Base-by-base conservation (phyloP, 2,329 filamentous ascomycete genomes). In the Orbilia oligospora region DNA sequence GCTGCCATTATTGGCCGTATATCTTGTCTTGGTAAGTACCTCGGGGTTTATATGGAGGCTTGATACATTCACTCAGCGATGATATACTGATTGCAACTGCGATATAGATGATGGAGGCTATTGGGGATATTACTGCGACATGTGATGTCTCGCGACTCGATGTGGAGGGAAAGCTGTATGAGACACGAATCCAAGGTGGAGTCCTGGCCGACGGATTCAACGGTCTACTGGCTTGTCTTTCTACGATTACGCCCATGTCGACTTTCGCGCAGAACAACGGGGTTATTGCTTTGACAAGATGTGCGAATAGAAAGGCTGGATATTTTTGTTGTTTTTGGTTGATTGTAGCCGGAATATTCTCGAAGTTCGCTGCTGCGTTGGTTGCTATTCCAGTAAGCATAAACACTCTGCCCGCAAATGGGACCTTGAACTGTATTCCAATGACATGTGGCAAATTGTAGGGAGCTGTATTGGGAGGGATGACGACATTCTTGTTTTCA, bases 181-280 rank as follows among this genome's bases (percentile, higher is more conserved):
- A 92, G 82, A 89, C 88, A n/a, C 87, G 90, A 2, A 91, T 92
- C 81, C 90, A 92, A 82, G 90, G 90, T 6, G 90, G 90, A 63
- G 88, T 92, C 9, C 85, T 92, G 1, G 90, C 89, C 0, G 90
- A 91, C 81, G 90, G 90, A 0, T 82, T 92, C n/a, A 79, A 84
- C 91, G 58, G 81, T 91, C 44, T 88, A 88, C 36, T 89, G 3
- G 75, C 72, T 8, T 77, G 88, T 0, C 87, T 92, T 41, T 89
- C 88, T 83, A 92, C 91, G 5, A 90, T 91, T 79, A 90, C 89
- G 0, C 90, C 90, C 4, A 91, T 92, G 89, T 89, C 88, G 1
- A 89, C 88, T 0, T 91, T 91, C 81, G 90, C 90, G 0, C 90
- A 91, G 81, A 91, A 92, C 84, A 91, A 90, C 90, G 80, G 90